Evolutionary conservation across 768 basidiomycete species (phyloP).

Genomic region (Phallus indusiatus): DNA sequence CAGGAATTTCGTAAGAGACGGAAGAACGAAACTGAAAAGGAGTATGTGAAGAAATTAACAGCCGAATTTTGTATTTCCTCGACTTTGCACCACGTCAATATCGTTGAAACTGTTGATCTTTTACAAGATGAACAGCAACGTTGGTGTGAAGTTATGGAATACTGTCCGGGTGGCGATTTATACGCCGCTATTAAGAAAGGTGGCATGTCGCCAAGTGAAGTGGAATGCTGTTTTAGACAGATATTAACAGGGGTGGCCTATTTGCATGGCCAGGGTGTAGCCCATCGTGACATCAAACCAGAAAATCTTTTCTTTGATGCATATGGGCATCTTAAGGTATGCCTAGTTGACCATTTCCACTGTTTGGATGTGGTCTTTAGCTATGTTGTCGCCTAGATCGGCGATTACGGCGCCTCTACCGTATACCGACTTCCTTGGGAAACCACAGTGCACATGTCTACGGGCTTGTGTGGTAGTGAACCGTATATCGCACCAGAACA

Average conservation of each 20-base stretch:
- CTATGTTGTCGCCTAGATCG: constrained; percentile 49
- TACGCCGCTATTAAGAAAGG: constrained; percentile 99
- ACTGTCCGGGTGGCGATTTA: constrained; percentile 94
- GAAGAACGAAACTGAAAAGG: constrained; percentile 97
- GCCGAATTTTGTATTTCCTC: constrained; percentile 99
- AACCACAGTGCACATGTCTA: constrained; percentile 91
- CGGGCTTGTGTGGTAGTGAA: constrained; percentile 93
- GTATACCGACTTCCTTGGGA: constrained; percentile 99
- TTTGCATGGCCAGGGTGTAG: constrained; percentile 92
- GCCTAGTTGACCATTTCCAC: constrained; percentile 11
- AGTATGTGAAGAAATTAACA: constrained; percentile 99
- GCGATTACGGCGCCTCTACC: constrained; percentile 98
- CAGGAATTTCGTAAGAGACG: constrained; percentile 97
- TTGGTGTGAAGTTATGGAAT: constrained; percentile 99
- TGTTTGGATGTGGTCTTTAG: constrained; percentile 11
- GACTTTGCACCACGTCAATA: constrained; percentile 85
- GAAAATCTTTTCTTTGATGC: constrained; percentile 95
- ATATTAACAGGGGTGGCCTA: constrained; percentile 83
- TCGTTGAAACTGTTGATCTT: constrained; percentile 97
- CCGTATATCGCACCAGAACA: constrained; percentile 99
- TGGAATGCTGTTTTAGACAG: constrained; percentile 98
- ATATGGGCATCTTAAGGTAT: constrained; percentile 86
- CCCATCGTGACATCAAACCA: constrained; percentile 96
- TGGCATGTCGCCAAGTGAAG: constrained; percentile 81
- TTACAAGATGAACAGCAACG: constrained; percentile 95